Percentiles rank a stretch among this genome's conserved stretches.
Evolutionary conservation across 352 stramenopile species (phyloP).

Genomic region (Peronospora tabacina): DNA sequence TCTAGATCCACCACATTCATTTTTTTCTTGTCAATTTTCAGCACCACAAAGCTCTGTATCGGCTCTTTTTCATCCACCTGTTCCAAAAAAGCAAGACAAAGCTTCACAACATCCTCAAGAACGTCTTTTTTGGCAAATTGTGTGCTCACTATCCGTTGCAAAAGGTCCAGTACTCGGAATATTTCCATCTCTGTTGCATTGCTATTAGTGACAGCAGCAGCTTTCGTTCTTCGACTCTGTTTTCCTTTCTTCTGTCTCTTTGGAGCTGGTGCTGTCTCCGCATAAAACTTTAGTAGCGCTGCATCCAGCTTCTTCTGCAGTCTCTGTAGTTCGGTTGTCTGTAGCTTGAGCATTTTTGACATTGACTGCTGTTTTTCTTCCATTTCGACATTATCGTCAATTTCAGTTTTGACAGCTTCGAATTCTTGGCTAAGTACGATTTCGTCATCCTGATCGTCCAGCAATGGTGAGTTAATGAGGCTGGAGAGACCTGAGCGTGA

Average conservation of each 20-base stretch:
- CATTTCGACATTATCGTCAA: constrained; percentile 21
- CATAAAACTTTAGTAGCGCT: constrained; percentile 31
- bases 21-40: background rate
- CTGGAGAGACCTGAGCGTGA: constrained; percentile 33
- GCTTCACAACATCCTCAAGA: constrained; percentile 36
- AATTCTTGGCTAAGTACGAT: constrained; percentile 11
- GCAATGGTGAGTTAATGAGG: constrained; percentile 54
- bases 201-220: constrained; percentile 8
- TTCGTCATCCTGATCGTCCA: constrained; percentile 25
- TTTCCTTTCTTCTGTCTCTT: constrained; percentile 72
- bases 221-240: constrained; percentile 23
- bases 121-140: constrained; percentile 26
- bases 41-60: constrained; percentile 24
- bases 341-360: constrained; percentile 14
- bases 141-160: constrained; percentile 34
- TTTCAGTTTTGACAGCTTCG: constrained; percentile 5
- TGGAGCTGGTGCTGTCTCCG: constrained; percentile 22
- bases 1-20: constrained; percentile 23
- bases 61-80: constrained; percentile 38
- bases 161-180: constrained; percentile 25
- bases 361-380: background rate
- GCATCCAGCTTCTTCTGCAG: constrained; percentile 39
- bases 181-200: constrained; percentile 26
- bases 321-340: constrained; percentile 32
- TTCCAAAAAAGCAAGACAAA: constrained; percentile 37